Evolutionary conservation across 2,329 filamentous ascomycete species (phyloP), one percentile per base, ranked within the genome.

Genomic region (Aspergillus quadrilineatus): DNA sequence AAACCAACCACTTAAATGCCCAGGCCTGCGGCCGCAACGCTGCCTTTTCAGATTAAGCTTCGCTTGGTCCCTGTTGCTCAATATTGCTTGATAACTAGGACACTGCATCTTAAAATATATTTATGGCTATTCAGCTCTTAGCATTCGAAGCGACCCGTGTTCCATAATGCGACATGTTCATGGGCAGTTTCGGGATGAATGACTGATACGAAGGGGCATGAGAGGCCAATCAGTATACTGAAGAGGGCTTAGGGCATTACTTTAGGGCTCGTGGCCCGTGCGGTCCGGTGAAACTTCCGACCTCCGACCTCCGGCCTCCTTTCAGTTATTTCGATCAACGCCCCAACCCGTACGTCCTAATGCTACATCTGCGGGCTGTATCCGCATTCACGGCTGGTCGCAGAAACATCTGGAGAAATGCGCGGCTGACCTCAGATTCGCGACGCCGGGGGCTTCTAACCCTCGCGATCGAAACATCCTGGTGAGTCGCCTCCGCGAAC

Each of bases 401-500:
- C 52, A 67, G 58, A 49, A 61, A 59, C 7, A 32, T 61, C 41
- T 50, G 37, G 26, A 41, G 39, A 12, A 43, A 55, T 48, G 52
- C 56, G 3, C 62, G 46, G 50, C 52, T 43, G 12, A 30, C 48
- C 15, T 30, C 36, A 14, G 6, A 44, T 50, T 28, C 39, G 39
- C 37, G 30, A 17, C 44, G 60, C n/a, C 65, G 71, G n/a, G 63
- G 67, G 14, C 60, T 78, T 42, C 66, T 78, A 30, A 79, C 77
- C 3, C 72, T 79, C 39, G 77, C 77, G 15, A 78, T 79, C 60
- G 77, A 79, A 65, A 74, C 76, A 50, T 79, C 77, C 51, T 79
- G 75, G 75, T 77, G 61, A 60, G 65, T 52, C 10, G 29, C 34
- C 12, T 17, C 30, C 17, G 9, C 22, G 28, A 34, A 51, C 22